phyloP scores from a whole-genome alignment of 805 yeast species.

The Nakazawaea holstii region DNA sequence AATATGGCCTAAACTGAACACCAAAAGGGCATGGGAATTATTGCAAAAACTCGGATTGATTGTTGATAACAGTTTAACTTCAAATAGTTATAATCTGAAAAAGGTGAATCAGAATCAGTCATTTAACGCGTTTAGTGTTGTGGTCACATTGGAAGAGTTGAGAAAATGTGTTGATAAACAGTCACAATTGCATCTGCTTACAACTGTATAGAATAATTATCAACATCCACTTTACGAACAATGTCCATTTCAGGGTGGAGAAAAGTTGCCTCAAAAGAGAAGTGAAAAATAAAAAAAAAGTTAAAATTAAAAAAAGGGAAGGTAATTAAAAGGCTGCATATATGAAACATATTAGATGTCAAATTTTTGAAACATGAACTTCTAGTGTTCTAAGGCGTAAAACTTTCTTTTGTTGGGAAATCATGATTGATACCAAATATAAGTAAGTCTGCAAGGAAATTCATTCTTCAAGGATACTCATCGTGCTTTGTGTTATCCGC shows the following conservation, averaged over 20 bases:
- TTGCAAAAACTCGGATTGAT: conserved; percentile 2
- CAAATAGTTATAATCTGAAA: background rate
- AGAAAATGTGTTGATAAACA: conserved; percentile 2
- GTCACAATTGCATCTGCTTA: background rate
- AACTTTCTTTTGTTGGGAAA: too few relatives aligned
- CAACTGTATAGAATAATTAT: conserved; percentile 1
- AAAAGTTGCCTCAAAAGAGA: background rate
- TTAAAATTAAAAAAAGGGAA: background rate
- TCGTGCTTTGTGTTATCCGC: too few relatives aligned
- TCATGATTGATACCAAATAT: too few relatives aligned
- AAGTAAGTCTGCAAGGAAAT: too few relatives aligned
- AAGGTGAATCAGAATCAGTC: conserved; percentile 5
- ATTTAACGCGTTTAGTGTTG: conserved; percentile 2
- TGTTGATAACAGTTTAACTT: background rate
- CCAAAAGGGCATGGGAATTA: conserved; percentile 8
- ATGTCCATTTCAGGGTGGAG: background rate
- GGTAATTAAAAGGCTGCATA: background rate
- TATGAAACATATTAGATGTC: background rate
- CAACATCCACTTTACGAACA: too few relatives aligned
- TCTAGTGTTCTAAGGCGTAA: too few relatives aligned
- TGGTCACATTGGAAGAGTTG: conserved; percentile 8
- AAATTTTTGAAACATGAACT: background rate
- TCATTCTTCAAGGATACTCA: too few relatives aligned
- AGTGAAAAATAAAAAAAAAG: background rate
- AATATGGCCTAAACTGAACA: conserved; percentile 54